Evolutionary conservation across 1,284 basidiomycete species (phyloP), one percentile per base, ranked within the genome.

Genomic region (Pascua sp.): DNA sequence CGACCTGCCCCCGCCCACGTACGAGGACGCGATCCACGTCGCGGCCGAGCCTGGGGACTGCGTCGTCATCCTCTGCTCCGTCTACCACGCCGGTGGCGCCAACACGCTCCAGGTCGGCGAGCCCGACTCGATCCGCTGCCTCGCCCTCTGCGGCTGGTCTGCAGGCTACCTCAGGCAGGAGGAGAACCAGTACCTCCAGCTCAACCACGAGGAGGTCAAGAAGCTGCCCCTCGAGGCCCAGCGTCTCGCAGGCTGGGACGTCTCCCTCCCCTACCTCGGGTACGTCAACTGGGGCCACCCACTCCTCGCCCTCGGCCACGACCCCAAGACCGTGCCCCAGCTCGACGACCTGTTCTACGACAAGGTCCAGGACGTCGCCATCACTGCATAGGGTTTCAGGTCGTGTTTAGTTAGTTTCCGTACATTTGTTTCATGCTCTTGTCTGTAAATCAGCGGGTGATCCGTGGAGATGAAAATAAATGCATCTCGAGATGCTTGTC

Each of bases 171-270:
- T 61, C 50, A 55, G 53, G 55, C 56, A 57, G 53, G 59, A 61
- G 56, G 59, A 61, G 56, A 61, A 61, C 59, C 59, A 61, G 56
- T 61, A 61, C 53, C 59, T 61, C 52, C 59, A 60, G 55, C 59
- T 60, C 51, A 47, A 51, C 15, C 18, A 12, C 16, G 59, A 60
- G 59, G 41, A 47, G 39, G 59, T 60, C 52, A 54, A 54, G 55
- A 36, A 39, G 16, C 59, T 60, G n/a, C 59, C 59, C 12, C 11
- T 56, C 32, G 55, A 53, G 45, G 59, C 59, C 2, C 59, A 60
- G 51, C 51, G 55, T 18, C 59, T 60, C 16, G 59, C 59, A 16
- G 59, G 59, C 16, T 60, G 59, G 59, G 55, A 60, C 39, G 52
- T 60, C 45, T 54, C 51, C 2, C 55, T 60, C 11, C 59, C 59